Evolutionary conservation across 179 eudicot species (phyloP), one percentile per base, ranked within the genome.

Genomic region (Spergularia azorica): DNA sequence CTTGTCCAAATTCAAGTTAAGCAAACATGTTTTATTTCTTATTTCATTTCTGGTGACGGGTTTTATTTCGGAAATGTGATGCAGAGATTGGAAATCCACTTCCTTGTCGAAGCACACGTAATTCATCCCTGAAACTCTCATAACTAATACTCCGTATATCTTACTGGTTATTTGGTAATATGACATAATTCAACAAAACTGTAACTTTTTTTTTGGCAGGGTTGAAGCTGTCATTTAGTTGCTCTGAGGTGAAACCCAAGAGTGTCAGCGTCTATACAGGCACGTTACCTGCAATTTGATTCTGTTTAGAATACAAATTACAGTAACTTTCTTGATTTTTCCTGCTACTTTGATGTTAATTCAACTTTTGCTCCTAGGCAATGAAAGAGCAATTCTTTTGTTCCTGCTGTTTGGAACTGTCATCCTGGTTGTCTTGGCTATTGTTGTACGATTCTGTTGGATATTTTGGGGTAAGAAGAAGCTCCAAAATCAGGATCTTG

Each of bases 381-480:
- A 87, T 78, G 91, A 89, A 82, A 86, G 83, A 80, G 82, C 90
- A 56, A 91, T 95, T 63, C 66, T 85, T 59, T 63, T 91, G 77
- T 95, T 95, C 82, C 86, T 95, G 74, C 68, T 95, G 38, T 77
- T 90, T 18, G 94, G 93, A 79, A 83, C 94, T 26, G 62, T 78
- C 63, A 46, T 90, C 18, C 62, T 95, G 84, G 80, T 91, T 41
- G 63, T 83, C 68, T 78, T 93, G 17, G 90, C 86, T 36, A 73
- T 84, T 59, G 62, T 72, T n/a, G 97, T 90, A 48, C 79, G 94
- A 65, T 90, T 90, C 84, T 95, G 99, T 80, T 91, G 88, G 71
- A 74, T 89, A 63, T 91, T 95, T 73, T 95, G 99, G 99, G 81
- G 81, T 76, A 95, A 95, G 70, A 89, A 78, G 75, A 95, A 91